Base-by-base conservation (phyloP, 2,329 filamentous ascomycete species). In the Diaporthe caulivora region DNA sequence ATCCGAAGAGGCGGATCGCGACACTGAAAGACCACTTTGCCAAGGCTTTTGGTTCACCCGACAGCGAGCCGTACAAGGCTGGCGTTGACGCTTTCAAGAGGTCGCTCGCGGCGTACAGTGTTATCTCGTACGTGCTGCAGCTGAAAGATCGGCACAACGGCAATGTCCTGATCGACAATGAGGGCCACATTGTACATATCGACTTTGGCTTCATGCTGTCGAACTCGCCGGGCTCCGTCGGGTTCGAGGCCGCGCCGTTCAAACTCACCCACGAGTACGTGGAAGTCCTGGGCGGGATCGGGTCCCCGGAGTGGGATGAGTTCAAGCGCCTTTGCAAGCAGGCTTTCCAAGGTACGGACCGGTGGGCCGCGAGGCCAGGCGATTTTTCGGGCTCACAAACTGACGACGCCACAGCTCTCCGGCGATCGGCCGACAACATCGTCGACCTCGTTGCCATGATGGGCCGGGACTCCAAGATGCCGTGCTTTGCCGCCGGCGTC, bases 141-240 rank as follows among this genome's bases (percentile, higher is more conserved):
- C 89, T 97, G 74, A 97, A 97, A 81, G 94, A 97, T 79, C 89
- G 94, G 17, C 94, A 97, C 81, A 97, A 97, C 80, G 94, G 94
- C 71, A 97, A 97, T 79, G 93, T 97, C 18, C 88, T 97, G 74
- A 93, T 97, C 78, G 94, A 96, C 82, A 95, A 93, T 78, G 92
- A 94, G 81, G 94, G 94, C 13, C 94, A 97, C 80, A 95, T 96
- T 72, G 92, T 97, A 75, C 94, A 97, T 80, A 97, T 97, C 75
- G 94, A 97, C 82, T 97, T 97, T 82, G 94, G 94, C 71, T 97
- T 97, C 81, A 96, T 97, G 93, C 86, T 97, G 44, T 95, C 93
- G 60, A 97, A 97, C 82, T 95, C 93, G 1, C 94, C 94, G 0
- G 94, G 94, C 0, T 93, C 92, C 11, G 94, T 97, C 80, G 94